Percentiles rank a stretch among this genome's conserved stretches.
phyloP scores from a whole-genome alignment of 306 rosid species.

The Potentilla sterilis region DNA sequence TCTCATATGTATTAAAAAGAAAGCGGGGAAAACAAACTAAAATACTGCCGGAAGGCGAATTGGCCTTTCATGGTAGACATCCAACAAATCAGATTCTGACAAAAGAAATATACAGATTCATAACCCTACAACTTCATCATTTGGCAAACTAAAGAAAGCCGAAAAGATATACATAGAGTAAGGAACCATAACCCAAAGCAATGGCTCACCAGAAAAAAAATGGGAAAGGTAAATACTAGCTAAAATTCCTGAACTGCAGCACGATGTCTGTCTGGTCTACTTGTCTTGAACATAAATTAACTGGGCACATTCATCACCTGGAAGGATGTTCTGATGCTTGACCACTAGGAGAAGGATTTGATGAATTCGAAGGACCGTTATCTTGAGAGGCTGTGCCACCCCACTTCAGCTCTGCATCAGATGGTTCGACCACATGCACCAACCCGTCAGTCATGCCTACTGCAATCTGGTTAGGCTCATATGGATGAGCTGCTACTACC shows the following conservation, averaged over 20 bases:
- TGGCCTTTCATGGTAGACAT: slow-evolving; percentile 34
- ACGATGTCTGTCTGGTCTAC: slow-evolving; percentile 4
- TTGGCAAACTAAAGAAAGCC: not conserved
- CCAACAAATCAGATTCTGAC: slow-evolving; percentile 12
- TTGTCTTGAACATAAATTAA: not conserved
- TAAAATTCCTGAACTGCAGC: slow-evolving; percentile 11
- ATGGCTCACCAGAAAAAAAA: slow-evolving; percentile 9
- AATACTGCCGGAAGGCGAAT: slow-evolving; percentile 32
- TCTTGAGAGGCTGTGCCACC: slow-evolving; percentile 38
- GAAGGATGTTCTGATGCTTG: slow-evolving; percentile 43
- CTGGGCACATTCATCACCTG: slow-evolving; percentile 19
- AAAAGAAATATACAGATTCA: slow-evolving; percentile 26
- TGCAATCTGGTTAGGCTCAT: slow-evolving; percentile 43
- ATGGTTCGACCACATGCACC: slow-evolving; percentile 38
- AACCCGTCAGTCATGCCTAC: slow-evolving; percentile 42
- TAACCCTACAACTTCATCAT: slow-evolving; percentile 12
- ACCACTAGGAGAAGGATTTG: slow-evolving; percentile 45
- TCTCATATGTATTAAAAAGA: not conserved
- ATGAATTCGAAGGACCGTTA: slow-evolving; percentile 43
- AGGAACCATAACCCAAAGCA: slow-evolving; percentile 12
- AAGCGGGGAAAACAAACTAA: not conserved
- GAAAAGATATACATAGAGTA: slow-evolving; percentile 19
- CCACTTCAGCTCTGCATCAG: slow-evolving; percentile 37
- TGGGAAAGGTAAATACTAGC: not conserved
- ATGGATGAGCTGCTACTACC: slow-evolving; percentile 45